Evolutionary conservation across 75 land plant species (phyloP), one percentile per base, ranked within the genome.

Genomic region (Azolla pinnata): DNA sequence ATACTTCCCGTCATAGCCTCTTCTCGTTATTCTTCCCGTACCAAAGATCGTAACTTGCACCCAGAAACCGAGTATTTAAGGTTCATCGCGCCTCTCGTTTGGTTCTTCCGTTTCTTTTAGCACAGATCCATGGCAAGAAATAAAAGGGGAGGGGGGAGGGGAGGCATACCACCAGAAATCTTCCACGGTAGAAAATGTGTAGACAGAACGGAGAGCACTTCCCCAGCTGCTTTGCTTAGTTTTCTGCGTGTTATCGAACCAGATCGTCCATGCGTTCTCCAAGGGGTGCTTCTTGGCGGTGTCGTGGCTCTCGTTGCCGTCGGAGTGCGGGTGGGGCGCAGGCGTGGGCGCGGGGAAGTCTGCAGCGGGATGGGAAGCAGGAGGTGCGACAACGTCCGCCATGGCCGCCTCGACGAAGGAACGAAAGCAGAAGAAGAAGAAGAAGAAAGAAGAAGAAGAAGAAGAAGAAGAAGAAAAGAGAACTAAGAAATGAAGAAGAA

Each of bases 221-320:
- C 77, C 81, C 81, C 81, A 79, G 2, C 57, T 29, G 17, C 62
- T 64, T 66, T 73, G 77, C 61, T 74, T 79, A 47, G 71, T 59
- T 46, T 79, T 79, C 4, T 65, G 73, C 17, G 77, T 79, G 55
- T 73, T 79, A 40, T 72, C 80, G 61, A 78, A 83, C 86, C 80
- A 83, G 66, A 80, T 77, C 7, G 83, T 80, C 84, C 86, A 83
- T 9, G 74, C 23, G 31, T 80, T 67, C 68, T 83, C 84, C 57
- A 83, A 28, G 10, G 86, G 84, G 32, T 83, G 86, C 26, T 57
- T 65, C 44, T 63, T 57, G 29, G 29, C n/a, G n/a, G n/a, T n/a
- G n/a, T n/a, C n/a, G n/a, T n/a, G n/a, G 58, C 60, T 33, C 47
- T 2, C 46, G 10, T 10, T 38, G 66, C 9, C 25, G 61, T 35